These are phyloP conservation scores for Hanseniaspora pseudoguilliermondii DNA, from an alignment of 805 yeast genomes.

Conservation along the genomic window DNA sequence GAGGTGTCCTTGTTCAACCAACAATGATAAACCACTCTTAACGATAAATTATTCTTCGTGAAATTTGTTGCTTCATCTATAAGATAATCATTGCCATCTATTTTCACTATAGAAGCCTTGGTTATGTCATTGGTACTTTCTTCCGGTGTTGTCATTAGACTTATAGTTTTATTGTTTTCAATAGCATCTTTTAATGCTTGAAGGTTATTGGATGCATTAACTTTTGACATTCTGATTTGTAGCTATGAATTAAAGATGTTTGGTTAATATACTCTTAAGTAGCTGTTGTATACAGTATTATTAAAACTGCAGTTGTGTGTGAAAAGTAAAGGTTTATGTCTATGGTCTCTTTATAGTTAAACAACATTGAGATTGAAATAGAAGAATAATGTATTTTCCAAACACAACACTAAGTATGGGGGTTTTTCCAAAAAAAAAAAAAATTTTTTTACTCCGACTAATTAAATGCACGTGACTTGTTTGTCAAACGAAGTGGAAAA, in stretches of 20 bases:
- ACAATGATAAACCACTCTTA: conserved; percentile 58
- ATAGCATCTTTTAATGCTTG: conserved; percentile 8
- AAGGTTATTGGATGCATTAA: neutral
- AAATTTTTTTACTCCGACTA: neutral
- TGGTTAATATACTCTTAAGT: no score
- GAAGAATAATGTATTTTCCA: neutral
- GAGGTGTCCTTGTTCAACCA: conserved; percentile 64
- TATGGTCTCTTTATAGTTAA: no score
- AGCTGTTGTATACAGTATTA: no score
- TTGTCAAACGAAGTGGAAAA: neutral
- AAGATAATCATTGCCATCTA: conserved; percentile 15
- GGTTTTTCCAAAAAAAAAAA: neutral
- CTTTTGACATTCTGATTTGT: neutral
- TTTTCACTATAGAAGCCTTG: conserved; percentile 26
- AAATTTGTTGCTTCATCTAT: conserved; percentile 25
- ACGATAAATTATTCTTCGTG: conserved; percentile 38
- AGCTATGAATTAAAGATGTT: neutral
- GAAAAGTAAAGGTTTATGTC: no score
- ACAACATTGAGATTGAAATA: neutral
- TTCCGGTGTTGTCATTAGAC: conserved; percentile 17
- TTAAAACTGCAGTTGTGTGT: no score
- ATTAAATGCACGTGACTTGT: no score
- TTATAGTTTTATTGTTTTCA: neutral
- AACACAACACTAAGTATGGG: neutral
- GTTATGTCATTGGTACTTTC: conserved; percentile 28